Evolutionary conservation across 352 stramenopile genomes (phyloP).

Genomic region (Globisporangium alternatum): DNA sequence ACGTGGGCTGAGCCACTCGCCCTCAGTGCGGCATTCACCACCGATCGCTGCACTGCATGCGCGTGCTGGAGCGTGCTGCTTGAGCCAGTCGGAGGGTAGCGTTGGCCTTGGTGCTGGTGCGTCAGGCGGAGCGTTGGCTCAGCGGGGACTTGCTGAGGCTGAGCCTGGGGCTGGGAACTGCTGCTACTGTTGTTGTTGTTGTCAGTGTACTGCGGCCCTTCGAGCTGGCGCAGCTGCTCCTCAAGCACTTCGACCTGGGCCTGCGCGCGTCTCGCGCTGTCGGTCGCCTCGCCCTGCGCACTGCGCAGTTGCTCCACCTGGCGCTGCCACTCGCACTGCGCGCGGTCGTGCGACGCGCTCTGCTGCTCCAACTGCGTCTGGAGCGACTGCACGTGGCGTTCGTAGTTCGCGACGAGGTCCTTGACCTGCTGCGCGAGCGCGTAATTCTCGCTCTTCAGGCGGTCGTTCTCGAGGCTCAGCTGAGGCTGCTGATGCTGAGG

Average conservation of each 20-base stretch:
- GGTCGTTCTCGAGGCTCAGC: background rate
- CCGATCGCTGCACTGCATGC: slow-evolving; percentile 5
- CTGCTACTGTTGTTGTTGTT: background rate
- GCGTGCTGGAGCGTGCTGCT: background rate
- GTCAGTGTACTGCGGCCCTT: background rate
- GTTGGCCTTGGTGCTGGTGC: background rate
- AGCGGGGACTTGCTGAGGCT: background rate
- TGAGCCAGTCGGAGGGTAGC: background rate
- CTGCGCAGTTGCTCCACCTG: background rate
- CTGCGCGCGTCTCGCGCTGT: slow-evolving; percentile 3
- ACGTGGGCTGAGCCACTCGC: background rate
- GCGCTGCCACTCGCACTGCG: background rate
- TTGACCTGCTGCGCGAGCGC: slow-evolving; percentile 10
- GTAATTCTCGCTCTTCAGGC: slow-evolving; percentile 5
- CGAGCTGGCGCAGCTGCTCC: slow-evolving; percentile 6
- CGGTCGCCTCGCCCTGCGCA: background rate
- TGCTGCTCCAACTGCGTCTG: slow-evolving; percentile 9
- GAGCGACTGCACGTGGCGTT: slow-evolving; percentile 6
- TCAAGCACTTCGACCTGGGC: slow-evolving; percentile 1
- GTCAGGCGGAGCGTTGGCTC: slow-evolving; percentile 2
- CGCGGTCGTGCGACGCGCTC: background rate
- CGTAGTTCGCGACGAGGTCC: background rate
- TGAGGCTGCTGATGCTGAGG: background rate
- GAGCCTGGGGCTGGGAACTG: too few species aligned
- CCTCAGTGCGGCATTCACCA: background rate